Conservation (phyloP, 2,329 filamentous ascomycete species). For the Ampelomyces quisqualis region DNA sequence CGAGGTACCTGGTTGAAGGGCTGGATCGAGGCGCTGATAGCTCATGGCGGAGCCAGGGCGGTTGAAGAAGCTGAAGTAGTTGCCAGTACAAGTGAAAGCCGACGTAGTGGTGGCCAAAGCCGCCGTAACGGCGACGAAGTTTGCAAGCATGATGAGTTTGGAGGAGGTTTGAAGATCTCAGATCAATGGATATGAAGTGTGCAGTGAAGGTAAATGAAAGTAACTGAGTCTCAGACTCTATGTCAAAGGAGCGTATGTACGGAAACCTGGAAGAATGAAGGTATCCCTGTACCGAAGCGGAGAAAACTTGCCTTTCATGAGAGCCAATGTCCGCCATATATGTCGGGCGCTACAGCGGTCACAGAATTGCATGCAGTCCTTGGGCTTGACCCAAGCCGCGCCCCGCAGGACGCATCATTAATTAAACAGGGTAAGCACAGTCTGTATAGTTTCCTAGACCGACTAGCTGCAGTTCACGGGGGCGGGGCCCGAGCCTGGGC, state of each 20-base stretch:
- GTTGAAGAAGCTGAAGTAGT: conserved; percentile 45
- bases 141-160: conserved; percentile 32
- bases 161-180: conserved; percentile 9
- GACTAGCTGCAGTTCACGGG: conserved; percentile 16
- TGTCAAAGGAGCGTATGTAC: conserved; percentile 28
- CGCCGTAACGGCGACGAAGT: conserved; percentile 30
- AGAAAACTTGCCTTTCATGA: conserved; percentile 13
- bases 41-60: conserved; percentile 36
- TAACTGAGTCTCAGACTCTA: conserved; percentile 40
- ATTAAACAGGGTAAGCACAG: conserved; percentile 13
- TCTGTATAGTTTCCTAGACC: conserved; percentile 15
- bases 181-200: conserved; percentile 5
- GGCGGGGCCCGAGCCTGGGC: conserved; percentile 18
- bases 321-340: conserved; percentile 23
- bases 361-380: conserved; percentile 21
- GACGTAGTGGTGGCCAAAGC: conserved; percentile 33
- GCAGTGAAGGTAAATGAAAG: conserved; percentile 16
- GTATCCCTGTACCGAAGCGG: conserved; percentile 38
- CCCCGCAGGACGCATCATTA: conserved; percentile 11
- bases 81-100: conserved; percentile 40
- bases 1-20: conserved; percentile 35
- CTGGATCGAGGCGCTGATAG: conserved; percentile 42
- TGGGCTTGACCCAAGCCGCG: conserved; percentile 10
- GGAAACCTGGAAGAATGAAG: conserved; percentile 27
- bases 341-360: conserved; percentile 10